Evolutionary conservation across 352 stramenopile genomes (phyloP).

Genomic region (Globisporangium ultimum): DNA sequence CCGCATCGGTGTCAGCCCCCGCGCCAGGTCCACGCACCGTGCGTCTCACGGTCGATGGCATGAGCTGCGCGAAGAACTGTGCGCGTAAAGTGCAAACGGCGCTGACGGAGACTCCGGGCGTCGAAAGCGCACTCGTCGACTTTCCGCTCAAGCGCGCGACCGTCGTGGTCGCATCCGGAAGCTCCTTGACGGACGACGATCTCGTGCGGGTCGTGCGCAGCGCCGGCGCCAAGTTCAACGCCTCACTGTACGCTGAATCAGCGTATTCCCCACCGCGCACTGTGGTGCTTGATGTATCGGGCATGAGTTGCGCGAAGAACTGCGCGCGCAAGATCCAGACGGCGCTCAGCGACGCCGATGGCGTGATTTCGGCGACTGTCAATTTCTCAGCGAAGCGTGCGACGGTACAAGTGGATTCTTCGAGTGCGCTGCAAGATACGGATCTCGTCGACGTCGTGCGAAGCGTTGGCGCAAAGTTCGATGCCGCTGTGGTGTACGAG

Average conservation of each 20-base stretch:
- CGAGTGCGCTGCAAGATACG: slow-evolving; percentile 53
- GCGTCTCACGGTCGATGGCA: slow-evolving; percentile 57
- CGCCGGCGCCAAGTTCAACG: slow-evolving; percentile 62
- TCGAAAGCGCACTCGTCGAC: slow-evolving; percentile 63
- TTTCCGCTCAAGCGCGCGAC: slow-evolving; percentile 62
- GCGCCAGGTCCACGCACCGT: slow-evolving; percentile 41
- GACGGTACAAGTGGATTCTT: slow-evolving; percentile 53
- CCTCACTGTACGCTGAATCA: slow-evolving; percentile 30
- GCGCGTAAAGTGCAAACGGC: slow-evolving; percentile 67
- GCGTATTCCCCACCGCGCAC: slow-evolving; percentile 20
- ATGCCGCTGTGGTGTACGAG: slow-evolving; percentile 20
- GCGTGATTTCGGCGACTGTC: slow-evolving; percentile 67
- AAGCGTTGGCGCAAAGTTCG: slow-evolving; percentile 40
- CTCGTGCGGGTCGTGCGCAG: slow-evolving; percentile 51
- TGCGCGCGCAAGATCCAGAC: slow-evolving; percentile 71
- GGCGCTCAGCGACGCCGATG: slow-evolving; percentile 45
- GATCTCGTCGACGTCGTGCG: slow-evolving; percentile 56
- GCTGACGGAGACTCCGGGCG: slow-evolving; percentile 38
- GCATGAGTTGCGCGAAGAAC: slow-evolving; percentile 67
- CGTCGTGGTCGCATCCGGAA: slow-evolving; percentile 52
- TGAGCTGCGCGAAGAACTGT: slow-evolving; percentile 84
- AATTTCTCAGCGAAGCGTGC: slow-evolving; percentile 64
- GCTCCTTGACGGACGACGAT: slow-evolving; percentile 42
- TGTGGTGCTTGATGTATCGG: slow-evolving; percentile 49
- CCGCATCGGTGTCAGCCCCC: slow-evolving; percentile 41